Evolutionary conservation across 2,329 filamentous ascomycete species (phyloP).

Genomic region (Cladosporium sphaerospermum): DNA sequence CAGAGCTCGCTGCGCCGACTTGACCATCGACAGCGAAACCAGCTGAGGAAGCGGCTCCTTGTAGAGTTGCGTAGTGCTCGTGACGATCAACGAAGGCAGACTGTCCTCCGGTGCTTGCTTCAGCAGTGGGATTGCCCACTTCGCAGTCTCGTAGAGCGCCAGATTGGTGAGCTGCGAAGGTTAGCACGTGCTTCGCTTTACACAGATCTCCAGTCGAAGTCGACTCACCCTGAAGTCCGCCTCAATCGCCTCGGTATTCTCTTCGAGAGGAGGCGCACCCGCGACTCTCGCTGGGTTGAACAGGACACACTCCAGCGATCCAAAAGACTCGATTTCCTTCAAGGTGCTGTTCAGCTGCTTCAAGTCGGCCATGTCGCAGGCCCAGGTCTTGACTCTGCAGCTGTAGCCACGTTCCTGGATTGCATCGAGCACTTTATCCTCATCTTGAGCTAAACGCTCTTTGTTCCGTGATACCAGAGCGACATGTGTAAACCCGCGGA

Average conservation of each 20-base stretch:
- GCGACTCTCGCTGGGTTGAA: constrained; percentile 49
- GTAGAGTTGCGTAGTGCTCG: constrained; percentile 42
- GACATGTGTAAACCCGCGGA: constrained; percentile 41
- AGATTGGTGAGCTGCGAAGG: constrained; percentile 41
- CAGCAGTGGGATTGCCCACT: constrained; percentile 43
- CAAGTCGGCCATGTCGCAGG: constrained; percentile 40
- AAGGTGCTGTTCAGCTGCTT: constrained; percentile 35
- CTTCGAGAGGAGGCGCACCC: constrained; percentile 37
- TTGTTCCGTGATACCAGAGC: constrained; percentile 43
- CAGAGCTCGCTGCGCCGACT: constrained; percentile 48
- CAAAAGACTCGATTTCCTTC: constrained; percentile 38
- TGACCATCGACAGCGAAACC: constrained; percentile 46
- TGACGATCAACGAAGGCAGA: constrained; percentile 46
- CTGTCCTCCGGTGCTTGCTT: constrained; percentile 27
- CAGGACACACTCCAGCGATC: constrained; percentile 42
- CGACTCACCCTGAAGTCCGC: constrained; percentile 44
- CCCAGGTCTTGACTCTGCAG: constrained; percentile 40
- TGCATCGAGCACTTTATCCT: constrained; percentile 25
- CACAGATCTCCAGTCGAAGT: not conserved
- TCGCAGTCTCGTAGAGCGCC: constrained; percentile 43
- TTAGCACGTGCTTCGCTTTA: not conserved
- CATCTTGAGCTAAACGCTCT: constrained; percentile 34
- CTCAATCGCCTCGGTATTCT: constrained; percentile 40
- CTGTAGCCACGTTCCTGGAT: constrained; percentile 27
- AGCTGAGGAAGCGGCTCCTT: constrained; percentile 42